phyloP scores from a whole-genome alignment of 257 asterid species.

The Hygrophila difformis region DNA sequence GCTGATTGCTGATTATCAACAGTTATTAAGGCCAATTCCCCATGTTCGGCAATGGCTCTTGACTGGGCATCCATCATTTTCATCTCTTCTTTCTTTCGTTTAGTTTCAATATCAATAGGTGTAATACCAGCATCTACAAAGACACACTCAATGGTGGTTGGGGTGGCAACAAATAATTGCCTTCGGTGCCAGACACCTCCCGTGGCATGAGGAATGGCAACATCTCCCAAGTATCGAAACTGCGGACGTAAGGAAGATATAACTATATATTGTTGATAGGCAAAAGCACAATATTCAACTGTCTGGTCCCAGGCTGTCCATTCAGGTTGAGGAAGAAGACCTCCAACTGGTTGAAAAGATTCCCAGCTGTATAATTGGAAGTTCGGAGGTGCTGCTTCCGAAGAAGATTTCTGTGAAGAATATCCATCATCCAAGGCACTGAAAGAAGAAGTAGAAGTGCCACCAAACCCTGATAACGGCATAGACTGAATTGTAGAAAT shows the following conservation, averaged over 20 bases:
- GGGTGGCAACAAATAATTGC: constrained; percentile 91
- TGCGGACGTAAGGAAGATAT: constrained; percentile 97
- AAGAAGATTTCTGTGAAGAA: constrained; percentile 49
- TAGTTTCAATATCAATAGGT: constrained; percentile 74
- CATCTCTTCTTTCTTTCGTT: constrained; percentile 71
- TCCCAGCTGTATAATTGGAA: constrained; percentile 98
- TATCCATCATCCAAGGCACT: constrained; percentile 66
- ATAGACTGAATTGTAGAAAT: constrained; percentile 81
- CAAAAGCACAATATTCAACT: constrained; percentile 96
- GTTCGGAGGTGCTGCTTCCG: constrained; percentile 77
- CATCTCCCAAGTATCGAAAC: constrained; percentile 92
- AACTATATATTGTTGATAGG: constrained; percentile 77
- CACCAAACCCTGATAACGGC: constrained; percentile 83
- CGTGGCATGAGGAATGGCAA: constrained; percentile 90
- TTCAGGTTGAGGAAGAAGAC: constrained; percentile 98
- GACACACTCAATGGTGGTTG: constrained; percentile 95
- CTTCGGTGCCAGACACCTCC: constrained; percentile 99
- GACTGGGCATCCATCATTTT: constrained; percentile 60
- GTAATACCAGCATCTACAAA: constrained; percentile 96
- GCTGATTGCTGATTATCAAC: constrained; percentile 62
- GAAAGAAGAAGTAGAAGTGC: constrained; percentile 59
- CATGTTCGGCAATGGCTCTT: constrained; percentile 80
- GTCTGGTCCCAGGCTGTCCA: constrained; percentile 99
- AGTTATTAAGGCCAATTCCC: constrained; percentile 79
- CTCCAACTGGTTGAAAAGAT: constrained; percentile 91